Conservation (phyloP, 495 filamentous ascomycete genomes). For the Penicillium cosmopolitanum region DNA sequence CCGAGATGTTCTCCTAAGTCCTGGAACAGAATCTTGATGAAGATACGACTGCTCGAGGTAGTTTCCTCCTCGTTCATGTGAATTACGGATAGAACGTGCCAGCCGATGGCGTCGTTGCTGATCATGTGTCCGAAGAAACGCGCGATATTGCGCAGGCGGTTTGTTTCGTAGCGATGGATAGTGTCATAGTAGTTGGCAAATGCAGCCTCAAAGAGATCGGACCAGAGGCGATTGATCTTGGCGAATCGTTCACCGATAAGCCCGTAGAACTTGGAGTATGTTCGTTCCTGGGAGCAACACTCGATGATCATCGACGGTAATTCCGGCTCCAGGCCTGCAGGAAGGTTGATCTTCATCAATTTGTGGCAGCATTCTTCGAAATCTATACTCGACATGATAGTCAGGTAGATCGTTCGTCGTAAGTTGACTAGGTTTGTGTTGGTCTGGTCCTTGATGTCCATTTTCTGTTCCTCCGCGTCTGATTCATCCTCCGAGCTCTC, state of each 20-base stretch:
- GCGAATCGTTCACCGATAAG: conserved; percentile 92
- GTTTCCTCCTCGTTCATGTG: conserved; percentile 97
- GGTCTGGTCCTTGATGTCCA: conserved; percentile 97
- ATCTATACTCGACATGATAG: conserved; percentile 91
- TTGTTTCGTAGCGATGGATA: conserved; percentile 95
- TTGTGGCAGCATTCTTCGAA: conserved; percentile 97
- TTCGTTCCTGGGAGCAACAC: conserved; percentile 91
- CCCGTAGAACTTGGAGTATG: conserved; percentile 96
- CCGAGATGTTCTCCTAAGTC: conserved; percentile 87
- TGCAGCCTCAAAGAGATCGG: conserved; percentile 81
- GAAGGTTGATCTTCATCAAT: conserved; percentile 88
- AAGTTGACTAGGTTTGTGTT: conserved; percentile 95
- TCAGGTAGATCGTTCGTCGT: conserved; percentile 92
- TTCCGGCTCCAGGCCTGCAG: conserved; percentile 84
- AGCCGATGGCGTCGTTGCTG: conserved; percentile 83
- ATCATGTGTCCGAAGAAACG: conserved; percentile 93
- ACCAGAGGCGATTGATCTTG: conserved; percentile 94
- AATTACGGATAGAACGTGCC: conserved; percentile 84
- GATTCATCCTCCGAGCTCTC: conserved; percentile 81
- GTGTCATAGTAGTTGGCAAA: conserved; percentile 96
- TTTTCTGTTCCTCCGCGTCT: conserved; percentile 68
- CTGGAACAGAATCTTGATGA: conserved; percentile 97
- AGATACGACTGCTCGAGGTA: conserved; percentile 92
- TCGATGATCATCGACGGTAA: conserved; percentile 96
- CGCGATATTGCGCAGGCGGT: conserved; percentile 90